Conservation (phyloP, 768 basidiomycete genomes). For the Guyanaporus albipodus region DNA sequence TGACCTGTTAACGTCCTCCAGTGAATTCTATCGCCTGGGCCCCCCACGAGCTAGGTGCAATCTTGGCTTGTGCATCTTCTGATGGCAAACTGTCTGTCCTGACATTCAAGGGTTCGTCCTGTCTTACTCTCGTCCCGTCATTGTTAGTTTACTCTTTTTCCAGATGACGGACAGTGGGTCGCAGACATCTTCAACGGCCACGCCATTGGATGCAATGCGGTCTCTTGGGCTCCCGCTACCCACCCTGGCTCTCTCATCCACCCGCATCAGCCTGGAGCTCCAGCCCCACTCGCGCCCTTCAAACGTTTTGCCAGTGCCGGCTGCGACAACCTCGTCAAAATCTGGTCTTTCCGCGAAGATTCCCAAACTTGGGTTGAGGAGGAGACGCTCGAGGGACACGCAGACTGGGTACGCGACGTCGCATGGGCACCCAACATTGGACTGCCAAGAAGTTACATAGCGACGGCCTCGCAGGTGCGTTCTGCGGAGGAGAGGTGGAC, state of each 20-base stretch:
- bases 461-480: slow-evolving; percentile 84
- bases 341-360: slow-evolving; percentile 89
- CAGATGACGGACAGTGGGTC: slow-evolving; percentile 96
- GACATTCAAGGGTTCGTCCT: slow-evolving; percentile 86
- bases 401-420: slow-evolving; percentile 98
- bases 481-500: not conserved
- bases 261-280: slow-evolving; percentile 47
- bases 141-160: not conserved
- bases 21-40: slow-evolving; percentile 99
- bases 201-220: slow-evolving; percentile 93
- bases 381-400: slow-evolving; percentile 86
- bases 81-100: slow-evolving; percentile 97
- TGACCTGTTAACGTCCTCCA: slow-evolving; percentile 27
- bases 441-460: slow-evolving; percentile 90
- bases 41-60: slow-evolving; percentile 96
- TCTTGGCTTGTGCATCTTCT: slow-evolving; percentile 93
- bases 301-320: slow-evolving; percentile 95
- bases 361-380: slow-evolving; percentile 88
- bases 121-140: not conserved
- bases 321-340: slow-evolving; percentile 91
- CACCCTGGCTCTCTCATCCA: slow-evolving; percentile 81
- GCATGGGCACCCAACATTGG: slow-evolving; percentile 99
- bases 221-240: slow-evolving; percentile 95
- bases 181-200: slow-evolving; percentile 95
- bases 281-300: slow-evolving; percentile 48